Percentiles rank a stretch among this genome's conserved stretches.
Evolutionary conservation across 2,329 filamentous ascomycete species (phyloP).

Genomic region (Chaetomiaceae sp.): DNA sequence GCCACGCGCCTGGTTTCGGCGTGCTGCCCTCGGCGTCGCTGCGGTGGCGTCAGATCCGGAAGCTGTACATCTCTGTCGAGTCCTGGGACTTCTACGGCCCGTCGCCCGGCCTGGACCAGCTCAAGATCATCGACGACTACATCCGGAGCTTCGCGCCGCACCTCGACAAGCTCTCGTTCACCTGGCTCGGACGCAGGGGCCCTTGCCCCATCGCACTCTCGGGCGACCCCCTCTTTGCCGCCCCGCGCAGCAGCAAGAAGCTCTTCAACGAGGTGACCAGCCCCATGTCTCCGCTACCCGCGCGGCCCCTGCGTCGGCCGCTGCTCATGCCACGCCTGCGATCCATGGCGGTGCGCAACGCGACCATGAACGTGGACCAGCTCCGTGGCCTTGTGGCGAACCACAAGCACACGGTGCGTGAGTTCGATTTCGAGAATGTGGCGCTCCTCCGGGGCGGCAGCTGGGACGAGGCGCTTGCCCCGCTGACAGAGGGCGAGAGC

Average conservation of each 20-base stretch:
- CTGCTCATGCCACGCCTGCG: constrained; percentile 64
- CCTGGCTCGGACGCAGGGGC: constrained; percentile 69
- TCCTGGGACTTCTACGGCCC: constrained; percentile 59
- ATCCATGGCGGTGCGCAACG: constrained; percentile 67
- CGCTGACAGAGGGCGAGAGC: constrained; percentile 50
- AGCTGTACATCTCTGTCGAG: constrained; percentile 68
- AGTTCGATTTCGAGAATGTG: constrained; percentile 78
- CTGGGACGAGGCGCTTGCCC: constrained; percentile 79
- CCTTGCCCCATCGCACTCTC: constrained; percentile 68
- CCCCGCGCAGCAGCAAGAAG: constrained; percentile 49
- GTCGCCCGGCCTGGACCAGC: constrained; percentile 61
- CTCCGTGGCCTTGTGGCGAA: constrained; percentile 62
- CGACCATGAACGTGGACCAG: constrained; percentile 65
- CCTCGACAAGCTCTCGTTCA: constrained; percentile 68
- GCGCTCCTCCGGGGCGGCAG: constrained; percentile 61
- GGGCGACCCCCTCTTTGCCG: constrained; percentile 64
- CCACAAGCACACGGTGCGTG: constrained; percentile 64
- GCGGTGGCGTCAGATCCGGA: constrained; percentile 73
- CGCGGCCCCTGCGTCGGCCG: constrained; percentile 44
- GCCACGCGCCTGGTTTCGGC: constrained; percentile 69
- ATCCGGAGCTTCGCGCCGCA: constrained; percentile 62
- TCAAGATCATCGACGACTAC: constrained; percentile 77
- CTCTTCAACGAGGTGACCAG: constrained; percentile 61
- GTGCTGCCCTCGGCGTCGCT: constrained; percentile 65
- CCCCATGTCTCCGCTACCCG: constrained; percentile 58